Base-by-base conservation (phyloP, 2,329 filamentous ascomycete species). In the Pseudogymnoascus sp. region DNA sequence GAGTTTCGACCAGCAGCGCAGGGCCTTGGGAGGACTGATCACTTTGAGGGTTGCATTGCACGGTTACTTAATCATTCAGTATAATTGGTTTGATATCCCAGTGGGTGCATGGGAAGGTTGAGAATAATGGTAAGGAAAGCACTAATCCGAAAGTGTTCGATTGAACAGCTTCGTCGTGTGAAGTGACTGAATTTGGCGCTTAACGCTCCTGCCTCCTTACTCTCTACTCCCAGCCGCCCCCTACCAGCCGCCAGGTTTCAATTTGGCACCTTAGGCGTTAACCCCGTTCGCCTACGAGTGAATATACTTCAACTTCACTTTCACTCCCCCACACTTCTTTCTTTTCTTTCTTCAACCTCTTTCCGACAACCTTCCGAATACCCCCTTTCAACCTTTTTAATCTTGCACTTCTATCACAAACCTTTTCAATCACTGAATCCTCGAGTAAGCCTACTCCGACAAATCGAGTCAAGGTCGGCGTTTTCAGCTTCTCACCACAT, bases 281-380 rank as follows among this genome's bases (percentile, higher is more conserved):
- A 35, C 8, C n/a, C 28, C 17, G 28, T 17, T 17, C 17, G 28
- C 17, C 11, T 21, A 33, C n/a, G 11, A 11, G 28, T 33, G 50
- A 33, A 13, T 35, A 19, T 13, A 21, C 15, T 19, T 15, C 28
- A 57, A 33, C n/a, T 35, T 57, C 17, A 57, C 28, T 35, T 57
- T 35, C 50, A 57, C 50, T 33, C 50, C 50, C 28, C 19, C 28
- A 33, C 23, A 53, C 26, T 11, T 53, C 26, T 9, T 28, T 9
- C 47, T 28, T 57, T 33, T 33, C 50, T 57, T 57, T 57, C 50
- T 57, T 57, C 50, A 57, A 35, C n/a, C 28, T 57, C 50, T 33
- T 57, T 57, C 28, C 50, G 21, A 33, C 50, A 8, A 33, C n/a
- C 17, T 33, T 57, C 26, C 6, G 28, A 33, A 33, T 19, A 57